Base-by-base conservation (phyloP, 2,329 filamentous ascomycete species). In the Colletotrichum eremochloae region DNA sequence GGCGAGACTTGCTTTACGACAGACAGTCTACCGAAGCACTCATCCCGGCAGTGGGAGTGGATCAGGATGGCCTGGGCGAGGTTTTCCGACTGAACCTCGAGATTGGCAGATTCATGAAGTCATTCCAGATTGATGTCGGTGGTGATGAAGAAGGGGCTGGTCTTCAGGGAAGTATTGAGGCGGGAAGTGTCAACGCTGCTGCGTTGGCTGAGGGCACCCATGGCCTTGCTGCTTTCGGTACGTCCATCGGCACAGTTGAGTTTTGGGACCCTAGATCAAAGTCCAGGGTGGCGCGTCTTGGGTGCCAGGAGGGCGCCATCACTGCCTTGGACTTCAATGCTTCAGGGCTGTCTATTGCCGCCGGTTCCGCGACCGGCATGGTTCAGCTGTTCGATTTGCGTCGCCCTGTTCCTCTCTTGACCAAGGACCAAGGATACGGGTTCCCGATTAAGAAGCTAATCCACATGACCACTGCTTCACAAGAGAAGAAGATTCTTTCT, bases 351-450 rank as follows among this genome's bases (percentile, higher is more conserved):
- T 95, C 93, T 0, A 84, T 98, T 42, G 95, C 93, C 0, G 93
- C 94, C 1, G 96, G 96, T 24, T 94, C 94, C n/a, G 96, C 94
- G 0, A 92, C 90, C 57, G 96, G 97, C 31, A 88, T 98, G 60
- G 90, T 98, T 58, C 93, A 97, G 77, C 89, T 98, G 9, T 99
- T 97, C 80, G 96, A 99, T 81, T 85, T 99, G 63, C 93, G 96
- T 79, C 95, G 94, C 31, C 95, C 96, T 0, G 88, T 93, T 0
- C 95, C 97, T 1, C 84, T 97, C 11, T 85, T 98, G 61, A 94
- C 92, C 79, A 98, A 98, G 81, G 96, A 98, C 77, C 96, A 99
- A 83, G 96, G 97, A 61, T 97, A 97, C 80, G 96, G 96, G 2
- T 97, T 95, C 79, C 90, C 96, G 0, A 94, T 99, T 71, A 93